Evolutionary conservation across 2,329 filamentous ascomycete species (phyloP), one percentile per base, ranked within the genome.

Genomic region (Orbilia javanica): DNA sequence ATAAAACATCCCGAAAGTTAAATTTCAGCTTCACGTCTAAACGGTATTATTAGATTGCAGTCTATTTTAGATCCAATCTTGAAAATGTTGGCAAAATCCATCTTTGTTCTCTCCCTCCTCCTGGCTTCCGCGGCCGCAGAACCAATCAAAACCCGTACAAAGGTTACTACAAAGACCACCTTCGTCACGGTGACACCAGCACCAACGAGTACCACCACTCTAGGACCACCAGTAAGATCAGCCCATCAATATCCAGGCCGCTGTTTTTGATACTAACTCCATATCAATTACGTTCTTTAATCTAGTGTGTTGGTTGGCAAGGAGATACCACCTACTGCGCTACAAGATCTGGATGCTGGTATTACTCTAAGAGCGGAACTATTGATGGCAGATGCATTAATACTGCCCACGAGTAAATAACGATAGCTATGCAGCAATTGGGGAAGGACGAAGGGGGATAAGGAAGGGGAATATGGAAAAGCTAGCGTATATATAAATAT

Each of bases 71-170:
- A 36, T 27, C 53, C 44, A 34, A 50, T 66, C 18, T 18, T 52
- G 27, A 66, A 66, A 31, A 66, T 66, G 62, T 66, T 66, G 27
- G 42, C 62, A 52, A 66, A 66, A 52, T 39, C 62, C n/a, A 52
- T 52, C 62, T 52, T 66, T 39, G 31, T 66, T 39, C n/a, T 39
- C 44, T 66, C 62, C 62, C 22, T 66, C 62, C 62, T 66, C 18
- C 25, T 66, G 62, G 62, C 62, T 20, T 66, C 44, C 42, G 62
- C 44, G 20, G 46, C 44, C 8, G 62, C 44, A 27, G 52, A 48
- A 39, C 62, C 62, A 36, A 11, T 27, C 46, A 66, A 66, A 27
- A 46, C 62, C 20, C 15, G 20, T 29, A 29, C 25, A 13, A 48
- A 6, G n/a, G 20, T 8, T 15, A 50, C 60, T 8, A 64, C 57